Evolutionary conservation across 768 basidiomycete genomes (phyloP).

Genomic region (Candolleomyces aberdarensis): DNA sequence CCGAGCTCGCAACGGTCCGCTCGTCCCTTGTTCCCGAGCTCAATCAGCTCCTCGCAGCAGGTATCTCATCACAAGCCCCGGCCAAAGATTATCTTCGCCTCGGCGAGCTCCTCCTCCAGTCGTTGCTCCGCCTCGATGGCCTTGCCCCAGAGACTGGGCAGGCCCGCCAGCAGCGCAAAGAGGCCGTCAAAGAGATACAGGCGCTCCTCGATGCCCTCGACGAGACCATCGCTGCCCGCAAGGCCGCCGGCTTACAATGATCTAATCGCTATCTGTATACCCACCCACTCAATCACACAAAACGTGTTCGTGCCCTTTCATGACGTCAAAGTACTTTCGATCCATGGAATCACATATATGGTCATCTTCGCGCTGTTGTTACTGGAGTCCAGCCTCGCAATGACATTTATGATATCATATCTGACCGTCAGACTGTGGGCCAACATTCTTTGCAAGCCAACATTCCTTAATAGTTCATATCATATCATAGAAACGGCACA

Average conservation of each 20-base stretch:
- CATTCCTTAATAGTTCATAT: no score
- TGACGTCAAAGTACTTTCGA: no score
- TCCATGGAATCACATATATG: no score
- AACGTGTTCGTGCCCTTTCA: neutral
- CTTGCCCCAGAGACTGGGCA: slow-evolving; percentile 76
- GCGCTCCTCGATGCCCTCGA: slow-evolving; percentile 78
- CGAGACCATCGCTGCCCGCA: slow-evolving; percentile 48
- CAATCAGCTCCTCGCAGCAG: slow-evolving; percentile 45
- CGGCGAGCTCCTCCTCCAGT: slow-evolving; percentile 81
- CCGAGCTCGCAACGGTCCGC: slow-evolving; percentile 53
- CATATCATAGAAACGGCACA: no score
- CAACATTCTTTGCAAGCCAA: no score
- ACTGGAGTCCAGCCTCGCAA: no score
- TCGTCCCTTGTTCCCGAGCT: slow-evolving; percentile 53
- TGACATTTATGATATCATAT: no score
- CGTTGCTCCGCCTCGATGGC: slow-evolving; percentile 84
- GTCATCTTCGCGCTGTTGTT: no score
- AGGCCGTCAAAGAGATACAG: slow-evolving; percentile 85
- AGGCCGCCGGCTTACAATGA: slow-evolving; percentile 6
- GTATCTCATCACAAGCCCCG: slow-evolving; percentile 12
- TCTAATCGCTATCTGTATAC: neutral
- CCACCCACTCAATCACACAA: neutral
- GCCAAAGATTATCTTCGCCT: slow-evolving; percentile 50
- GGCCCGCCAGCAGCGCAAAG: slow-evolving; percentile 79
- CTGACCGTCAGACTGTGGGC: no score